Percentiles rank a stretch among this genome's conserved stretches.
These are phyloP conservation scores for Torrubiella hemipterigena DNA, from an alignment of 2,329 filamentous ascomycete genomes.

Conservation along the genomic window DNA sequence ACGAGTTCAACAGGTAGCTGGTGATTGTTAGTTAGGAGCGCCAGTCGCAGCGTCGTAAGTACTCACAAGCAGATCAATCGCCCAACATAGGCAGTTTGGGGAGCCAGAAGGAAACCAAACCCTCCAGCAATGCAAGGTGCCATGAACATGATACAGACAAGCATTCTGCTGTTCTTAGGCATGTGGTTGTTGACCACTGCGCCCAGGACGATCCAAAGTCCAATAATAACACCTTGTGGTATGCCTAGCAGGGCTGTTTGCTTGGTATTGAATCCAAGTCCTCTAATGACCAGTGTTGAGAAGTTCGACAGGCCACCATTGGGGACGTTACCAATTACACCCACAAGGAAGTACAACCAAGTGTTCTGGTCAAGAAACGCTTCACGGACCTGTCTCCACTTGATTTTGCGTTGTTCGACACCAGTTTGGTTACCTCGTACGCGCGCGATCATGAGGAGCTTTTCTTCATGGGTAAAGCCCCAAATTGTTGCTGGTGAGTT, in stretches of 20 bases:
- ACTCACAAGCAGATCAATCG: constrained; percentile 41
- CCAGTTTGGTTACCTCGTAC: constrained; percentile 46
- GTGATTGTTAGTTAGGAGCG: background rate
- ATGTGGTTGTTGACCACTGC: constrained; percentile 24
- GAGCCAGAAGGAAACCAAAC: constrained; percentile 44
- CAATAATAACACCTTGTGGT: constrained; percentile 22
- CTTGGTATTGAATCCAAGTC: constrained; percentile 37
- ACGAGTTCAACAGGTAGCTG: constrained; percentile 22
- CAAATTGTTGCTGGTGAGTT: constrained; percentile 43
- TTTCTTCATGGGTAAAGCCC: constrained; percentile 36
- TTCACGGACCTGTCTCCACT: constrained; percentile 41
- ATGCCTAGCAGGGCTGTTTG: constrained; percentile 25
- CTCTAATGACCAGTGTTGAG: constrained; percentile 45
- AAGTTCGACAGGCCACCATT: constrained; percentile 52
- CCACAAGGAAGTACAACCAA: constrained; percentile 44
- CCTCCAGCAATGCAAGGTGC: constrained; percentile 47
- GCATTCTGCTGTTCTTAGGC: constrained; percentile 34
- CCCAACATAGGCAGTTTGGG: constrained; percentile 33
- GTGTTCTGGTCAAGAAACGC: constrained; percentile 46
- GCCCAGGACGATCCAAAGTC: constrained; percentile 27
- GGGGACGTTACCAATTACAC: constrained; percentile 37
- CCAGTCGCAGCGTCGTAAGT: no score
- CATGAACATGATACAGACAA: constrained; percentile 43
- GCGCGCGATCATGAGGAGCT: constrained; percentile 41
- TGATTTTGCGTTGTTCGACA: constrained; percentile 43